phyloP scores from a whole-genome alignment of 768 basidiomycete species.

The Hygrocybe coccinea region DNA sequence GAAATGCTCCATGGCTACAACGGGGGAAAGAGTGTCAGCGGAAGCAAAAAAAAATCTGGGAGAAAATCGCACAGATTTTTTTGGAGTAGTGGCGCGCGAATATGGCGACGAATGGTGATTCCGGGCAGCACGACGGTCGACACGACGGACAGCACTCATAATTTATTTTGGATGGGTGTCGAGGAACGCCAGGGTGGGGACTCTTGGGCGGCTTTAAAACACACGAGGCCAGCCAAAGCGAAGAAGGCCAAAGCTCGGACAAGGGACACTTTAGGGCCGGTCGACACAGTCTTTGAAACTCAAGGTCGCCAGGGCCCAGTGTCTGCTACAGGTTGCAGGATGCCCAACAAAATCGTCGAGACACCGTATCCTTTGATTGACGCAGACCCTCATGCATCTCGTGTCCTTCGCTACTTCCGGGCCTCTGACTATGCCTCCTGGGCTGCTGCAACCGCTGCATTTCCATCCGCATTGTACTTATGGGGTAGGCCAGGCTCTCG shows the following conservation, averaged over 20 bases:
- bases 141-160: constrained; percentile 58
- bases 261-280: constrained; percentile 34
- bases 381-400: constrained; percentile 80
- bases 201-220: not conserved
- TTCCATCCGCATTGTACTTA: constrained; percentile 73
- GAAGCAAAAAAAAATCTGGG: constrained; percentile 6
- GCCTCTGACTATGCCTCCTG: constrained; percentile 82
- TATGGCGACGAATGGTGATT: constrained; percentile 52
- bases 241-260: not conserved
- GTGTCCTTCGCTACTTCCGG: constrained; percentile 87
- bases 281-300: not conserved
- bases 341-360: constrained; percentile 47
- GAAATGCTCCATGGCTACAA: constrained; percentile 48
- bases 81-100: constrained; percentile 32
- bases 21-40: constrained; percentile 12
- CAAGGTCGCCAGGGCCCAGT: constrained; percentile 23
- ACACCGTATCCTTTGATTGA: constrained; percentile 90
- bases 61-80: constrained; percentile 45
- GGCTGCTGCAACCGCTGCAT: constrained; percentile 74
- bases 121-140: constrained; percentile 36
- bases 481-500: constrained; percentile 54
- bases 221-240: constrained; percentile 2
- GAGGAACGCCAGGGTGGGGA: no score
- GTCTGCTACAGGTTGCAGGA: constrained; percentile 34
- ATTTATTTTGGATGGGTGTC: constrained; percentile 11